Conservation (phyloP, 345 rosid species). For the Luvunga scandens region DNA sequence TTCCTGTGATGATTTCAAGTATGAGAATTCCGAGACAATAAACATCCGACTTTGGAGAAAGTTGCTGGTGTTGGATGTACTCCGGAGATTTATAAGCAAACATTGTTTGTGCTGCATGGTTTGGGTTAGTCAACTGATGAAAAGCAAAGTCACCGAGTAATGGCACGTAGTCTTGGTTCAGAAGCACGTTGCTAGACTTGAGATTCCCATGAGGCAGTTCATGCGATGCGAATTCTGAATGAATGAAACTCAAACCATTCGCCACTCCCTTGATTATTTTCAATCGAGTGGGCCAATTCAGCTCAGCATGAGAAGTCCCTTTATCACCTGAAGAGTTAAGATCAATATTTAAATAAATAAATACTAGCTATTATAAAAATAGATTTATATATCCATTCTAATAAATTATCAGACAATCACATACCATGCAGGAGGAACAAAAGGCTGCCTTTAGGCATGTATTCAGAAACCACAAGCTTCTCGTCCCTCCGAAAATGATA, state of each 20-base stretch:
- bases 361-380: too few species aligned
- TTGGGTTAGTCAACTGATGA: conserved; percentile 40
- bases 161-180: conserved; percentile 52
- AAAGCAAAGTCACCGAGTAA: conserved; percentile 66
- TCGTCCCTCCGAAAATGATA: conserved; percentile 81
- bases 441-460: conserved; percentile 80
- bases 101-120: conserved; percentile 38
- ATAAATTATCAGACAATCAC: too few species aligned
- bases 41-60: conserved; percentile 69
- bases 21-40: conserved; percentile 73
- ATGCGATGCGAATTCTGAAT: conserved; percentile 45
- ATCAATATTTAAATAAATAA: too few species aligned
- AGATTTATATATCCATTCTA: too few species aligned
- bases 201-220: conserved; percentile 87
- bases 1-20: conserved; percentile 78
- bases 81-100: conserved; percentile 69
- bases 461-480: conserved; percentile 79
- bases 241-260: conserved; percentile 60
- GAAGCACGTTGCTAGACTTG: conserved; percentile 79
- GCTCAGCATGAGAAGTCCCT: conserved; percentile 45
- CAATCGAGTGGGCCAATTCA: conserved; percentile 63
- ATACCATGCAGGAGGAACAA: conserved; percentile 78
- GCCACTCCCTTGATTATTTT: conserved; percentile 63
- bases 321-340: conserved; percentile 36
- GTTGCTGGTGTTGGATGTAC: conserved; percentile 33